phyloP scores from a whole-genome alignment of 306 rosid genomes.

The Malus sylvestris region DNA sequence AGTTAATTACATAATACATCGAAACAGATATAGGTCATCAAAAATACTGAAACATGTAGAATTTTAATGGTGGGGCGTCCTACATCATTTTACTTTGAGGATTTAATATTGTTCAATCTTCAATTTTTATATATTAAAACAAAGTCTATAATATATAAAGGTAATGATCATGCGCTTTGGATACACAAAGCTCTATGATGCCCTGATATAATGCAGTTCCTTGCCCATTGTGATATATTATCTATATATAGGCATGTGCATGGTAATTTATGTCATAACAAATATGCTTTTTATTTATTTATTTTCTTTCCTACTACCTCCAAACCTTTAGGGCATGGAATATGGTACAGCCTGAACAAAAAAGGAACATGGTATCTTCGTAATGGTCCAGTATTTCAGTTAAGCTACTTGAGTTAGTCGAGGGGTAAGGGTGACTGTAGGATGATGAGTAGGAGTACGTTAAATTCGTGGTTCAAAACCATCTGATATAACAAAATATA shows the following conservation, averaged over 20 bases:
- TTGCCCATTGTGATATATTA: background rate
- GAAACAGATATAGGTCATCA: background rate
- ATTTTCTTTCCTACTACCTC: background rate
- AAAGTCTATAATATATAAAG: background rate
- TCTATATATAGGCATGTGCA: background rate
- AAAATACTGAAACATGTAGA: background rate
- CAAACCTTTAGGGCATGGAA: background rate
- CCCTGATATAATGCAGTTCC: background rate
- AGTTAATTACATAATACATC: background rate
- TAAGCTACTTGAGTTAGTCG: background rate
- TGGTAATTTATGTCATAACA: background rate
- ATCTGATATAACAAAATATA: no score
- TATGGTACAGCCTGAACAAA: background rate
- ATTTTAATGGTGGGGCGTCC: background rate
- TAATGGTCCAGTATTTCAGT: background rate
- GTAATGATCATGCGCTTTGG: background rate
- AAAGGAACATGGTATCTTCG: background rate
- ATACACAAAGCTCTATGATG: background rate
- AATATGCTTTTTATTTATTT: background rate
- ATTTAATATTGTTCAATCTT: background rate
- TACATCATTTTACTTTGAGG: background rate
- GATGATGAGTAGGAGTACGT: background rate
- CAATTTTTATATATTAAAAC: no score
- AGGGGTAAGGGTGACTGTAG: background rate
- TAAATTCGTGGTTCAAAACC: background rate